Percentiles rank a stretch among this genome's conserved stretches.
These are phyloP conservation scores for Penicillium sclerotigenum DNA, from an alignment of 2,329 filamentous ascomycete genomes.

Conservation along the genomic window DNA sequence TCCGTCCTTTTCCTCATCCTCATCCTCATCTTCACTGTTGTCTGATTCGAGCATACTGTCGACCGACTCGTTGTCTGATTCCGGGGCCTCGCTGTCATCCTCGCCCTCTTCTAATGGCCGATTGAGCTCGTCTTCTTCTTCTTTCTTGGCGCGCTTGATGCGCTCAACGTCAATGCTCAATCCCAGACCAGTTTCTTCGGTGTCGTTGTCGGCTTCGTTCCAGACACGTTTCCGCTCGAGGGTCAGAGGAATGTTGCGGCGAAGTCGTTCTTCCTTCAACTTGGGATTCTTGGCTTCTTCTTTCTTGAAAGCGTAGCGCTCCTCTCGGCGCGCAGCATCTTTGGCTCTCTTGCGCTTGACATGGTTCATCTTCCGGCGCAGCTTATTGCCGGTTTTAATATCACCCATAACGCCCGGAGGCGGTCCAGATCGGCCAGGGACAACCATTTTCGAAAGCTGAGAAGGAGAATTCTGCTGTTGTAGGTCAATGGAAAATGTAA, in stretches of 20 bases:
- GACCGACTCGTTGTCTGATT: conserved; percentile 55
- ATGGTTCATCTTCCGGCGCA: conserved; percentile 72
- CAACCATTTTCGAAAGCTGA: conserved; percentile 45
- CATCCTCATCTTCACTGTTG: conserved; percentile 47
- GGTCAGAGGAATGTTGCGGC: conserved; percentile 74
- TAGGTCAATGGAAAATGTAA: conserved; percentile 4
- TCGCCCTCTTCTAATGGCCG: conserved; percentile 44
- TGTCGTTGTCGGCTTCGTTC: conserved; percentile 67
- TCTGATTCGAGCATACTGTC: conserved; percentile 74
- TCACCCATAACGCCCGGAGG: conserved; percentile 48
- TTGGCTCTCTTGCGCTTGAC: conserved; percentile 74
- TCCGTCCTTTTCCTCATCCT: conserved; percentile 48
- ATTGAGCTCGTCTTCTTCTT: conserved; percentile 44
- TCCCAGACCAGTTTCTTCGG: conserved; percentile 45
- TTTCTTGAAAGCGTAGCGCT: conserved; percentile 73
- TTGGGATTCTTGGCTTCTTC: conserved; percentile 81
- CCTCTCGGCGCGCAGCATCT: conserved; percentile 71
- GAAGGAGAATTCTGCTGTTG: conserved; percentile 1
- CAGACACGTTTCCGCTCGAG: conserved; percentile 86
- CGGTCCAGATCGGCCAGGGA: conserved; percentile 43
- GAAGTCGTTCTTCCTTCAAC: conserved; percentile 68
- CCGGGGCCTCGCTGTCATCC: conserved; percentile 40
- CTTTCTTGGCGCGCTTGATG: conserved; percentile 47
- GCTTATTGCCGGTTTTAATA: conserved; percentile 69
- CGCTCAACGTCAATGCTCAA: conserved; percentile 49